phyloP scores from a whole-genome alignment of 805 yeast genomes.

The Candida xiaguanensis region DNA sequence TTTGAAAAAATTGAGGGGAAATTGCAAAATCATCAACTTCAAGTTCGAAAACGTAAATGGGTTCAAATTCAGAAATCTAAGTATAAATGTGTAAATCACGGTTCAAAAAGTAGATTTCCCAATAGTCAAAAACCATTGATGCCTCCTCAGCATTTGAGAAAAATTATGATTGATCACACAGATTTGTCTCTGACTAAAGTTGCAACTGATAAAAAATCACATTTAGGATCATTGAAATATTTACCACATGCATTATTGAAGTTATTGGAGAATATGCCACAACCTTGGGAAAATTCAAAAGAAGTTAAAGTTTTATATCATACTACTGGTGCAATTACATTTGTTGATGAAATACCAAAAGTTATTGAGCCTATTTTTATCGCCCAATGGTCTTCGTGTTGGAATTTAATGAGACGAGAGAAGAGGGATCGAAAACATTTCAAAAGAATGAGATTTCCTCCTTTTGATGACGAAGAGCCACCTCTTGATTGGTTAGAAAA shows the following conservation, averaged over 20 bases:
- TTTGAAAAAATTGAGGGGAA: not conserved
- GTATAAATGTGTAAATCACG: conserved; percentile 31
- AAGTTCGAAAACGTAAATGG: conserved; percentile 55
- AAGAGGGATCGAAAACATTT: conserved; percentile 88
- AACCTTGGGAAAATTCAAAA: conserved; percentile 91
- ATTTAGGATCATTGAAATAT: conserved; percentile 86
- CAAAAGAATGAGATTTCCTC: conserved; percentile 90
- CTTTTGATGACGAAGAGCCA: conserved; percentile 97
- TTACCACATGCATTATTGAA: conserved; percentile 94
- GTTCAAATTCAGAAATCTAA: conserved; percentile 56
- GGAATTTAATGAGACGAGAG: conserved; percentile 92
- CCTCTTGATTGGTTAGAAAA: conserved; percentile 82
- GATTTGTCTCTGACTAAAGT: conserved; percentile 78
- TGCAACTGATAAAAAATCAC: conserved; percentile 80
- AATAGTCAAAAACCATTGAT: conserved; percentile 68
- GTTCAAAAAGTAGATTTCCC: conserved; percentile 41
- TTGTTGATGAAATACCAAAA: conserved; percentile 87
- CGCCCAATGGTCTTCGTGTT: conserved; percentile 94
- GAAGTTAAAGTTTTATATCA: conserved; percentile 90
- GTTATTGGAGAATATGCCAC: conserved; percentile 93
- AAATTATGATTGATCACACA: conserved; percentile 77
- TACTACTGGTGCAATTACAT: conserved; percentile 88
- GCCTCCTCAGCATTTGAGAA: conserved; percentile 92
- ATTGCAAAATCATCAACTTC: conserved; percentile 24
- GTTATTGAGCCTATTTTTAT: conserved; percentile 88